Evolutionary conservation across 306 rosid species (phyloP), one percentile per base, ranked within the genome.

Genomic region (Trifolium fragiferum): DNA sequence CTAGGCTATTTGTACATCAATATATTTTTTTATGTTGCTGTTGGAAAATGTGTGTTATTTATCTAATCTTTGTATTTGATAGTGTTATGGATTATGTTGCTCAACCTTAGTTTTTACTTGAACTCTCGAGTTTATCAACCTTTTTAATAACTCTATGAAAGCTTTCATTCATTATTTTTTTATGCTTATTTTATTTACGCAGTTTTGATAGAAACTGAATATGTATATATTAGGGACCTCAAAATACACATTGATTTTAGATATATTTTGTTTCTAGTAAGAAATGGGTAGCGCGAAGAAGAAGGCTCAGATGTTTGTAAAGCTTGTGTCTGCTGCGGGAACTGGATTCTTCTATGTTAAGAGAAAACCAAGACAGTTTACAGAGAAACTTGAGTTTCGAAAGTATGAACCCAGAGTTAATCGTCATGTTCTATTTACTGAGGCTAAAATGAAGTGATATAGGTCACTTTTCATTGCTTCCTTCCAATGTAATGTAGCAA

Each of bases 271-370:
- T 57, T 62, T 53, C 7, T 71, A 78, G 78, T 83, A 72, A 84
- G 77, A 77, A 67, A 93, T 91, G 98, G 98, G 97, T 38, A 88
- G 89, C 77, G 84, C 86, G 84, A 93, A 93, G 87, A 93, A 91
- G 85, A 91, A 89, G 82, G 96, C 97, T 76, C 90, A 96, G 41
- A 47, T 86, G 82, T 91, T 93, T 83, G 83, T 93, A 16, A 83
- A 91, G 57, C 93, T 93, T 33, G 92, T 93, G 16, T 93, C 97
- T 25, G 93, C 96, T 77, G 97, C 96, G 12, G 97, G 97, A 40
- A 93, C 97, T 50, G 97, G 98, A 40, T 93, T 93, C 86, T 93
- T 93, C 85, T 89, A 93, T 63, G 97, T 93, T 14, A 93, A 93
- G 92, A 89, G 89, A 81, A 93, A 93, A 79, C 97, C 98, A 13